Evolutionary conservation across 75 land plant species (phyloP).

Genomic region (Chamaecyparis obtusa): DNA sequence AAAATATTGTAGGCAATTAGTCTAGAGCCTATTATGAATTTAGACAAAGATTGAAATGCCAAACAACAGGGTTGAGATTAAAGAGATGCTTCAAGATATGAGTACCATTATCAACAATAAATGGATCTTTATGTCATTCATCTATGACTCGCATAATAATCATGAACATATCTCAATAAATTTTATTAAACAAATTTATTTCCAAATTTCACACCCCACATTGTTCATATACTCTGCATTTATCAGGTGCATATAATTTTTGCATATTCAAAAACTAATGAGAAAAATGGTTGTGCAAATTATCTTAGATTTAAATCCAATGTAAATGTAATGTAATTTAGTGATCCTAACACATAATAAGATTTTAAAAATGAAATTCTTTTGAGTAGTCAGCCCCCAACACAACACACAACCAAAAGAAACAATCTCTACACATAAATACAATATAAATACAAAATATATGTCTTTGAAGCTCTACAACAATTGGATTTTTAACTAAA

Average conservation of each 20-base stretch:
- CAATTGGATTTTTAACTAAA: not conserved
- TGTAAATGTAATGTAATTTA: not conserved
- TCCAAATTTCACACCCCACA: not conserved
- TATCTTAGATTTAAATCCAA: not conserved
- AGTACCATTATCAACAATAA: not conserved
- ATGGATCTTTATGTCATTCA: not conserved
- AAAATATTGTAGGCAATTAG: too few relatives aligned
- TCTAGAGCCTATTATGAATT: not conserved
- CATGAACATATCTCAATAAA: not conserved
- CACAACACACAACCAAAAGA: not conserved
- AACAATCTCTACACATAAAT: not conserved
- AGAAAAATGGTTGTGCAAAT: not conserved
- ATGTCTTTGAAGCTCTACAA: not conserved
- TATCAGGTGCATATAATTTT: not conserved
- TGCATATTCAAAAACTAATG: not conserved
- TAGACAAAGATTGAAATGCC: not conserved
- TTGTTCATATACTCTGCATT: not conserved
- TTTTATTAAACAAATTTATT: not conserved
- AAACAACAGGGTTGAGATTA: not conserved
- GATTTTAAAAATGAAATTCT: not conserved
- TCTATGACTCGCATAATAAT: not conserved
- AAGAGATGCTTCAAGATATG: not conserved
- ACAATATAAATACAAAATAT: not conserved
- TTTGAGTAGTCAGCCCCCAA: not conserved
- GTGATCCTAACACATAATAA: not conserved